Evolutionary conservation across 352 stramenopile genomes (phyloP).

Genomic region (Salisapilia sapeloensis): DNA sequence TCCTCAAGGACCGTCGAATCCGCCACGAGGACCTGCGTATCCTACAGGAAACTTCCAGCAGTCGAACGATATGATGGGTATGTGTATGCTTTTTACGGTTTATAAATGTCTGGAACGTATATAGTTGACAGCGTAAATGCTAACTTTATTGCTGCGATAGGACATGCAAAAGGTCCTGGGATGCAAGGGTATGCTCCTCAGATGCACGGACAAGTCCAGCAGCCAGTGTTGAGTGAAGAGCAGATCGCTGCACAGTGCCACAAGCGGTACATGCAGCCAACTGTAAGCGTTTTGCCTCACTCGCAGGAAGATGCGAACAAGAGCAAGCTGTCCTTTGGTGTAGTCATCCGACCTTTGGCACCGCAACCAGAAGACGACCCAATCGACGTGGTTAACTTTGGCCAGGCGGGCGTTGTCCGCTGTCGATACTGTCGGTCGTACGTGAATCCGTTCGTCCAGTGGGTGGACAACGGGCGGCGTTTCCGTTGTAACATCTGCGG

Average conservation of each 20-base stretch:
- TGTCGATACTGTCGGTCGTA: constrained; percentile 83
- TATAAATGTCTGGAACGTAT: constrained; percentile 1
- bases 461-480: constrained; percentile 74
- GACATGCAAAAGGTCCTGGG: constrained; percentile 1
- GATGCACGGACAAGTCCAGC: constrained; percentile 16
- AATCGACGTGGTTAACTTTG: constrained; percentile 79
- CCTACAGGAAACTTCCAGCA: constrained; percentile 76
- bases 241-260: constrained; percentile 62
- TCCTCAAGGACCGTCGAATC: background rate
- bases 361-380: constrained; percentile 41
- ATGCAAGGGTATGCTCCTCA: constrained; percentile 34
- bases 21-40: constrained; percentile 7
- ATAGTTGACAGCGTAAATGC: background rate
- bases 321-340: constrained; percentile 67
- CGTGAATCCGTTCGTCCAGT: constrained; percentile 81
- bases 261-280: constrained; percentile 68
- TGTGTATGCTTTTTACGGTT: constrained; percentile 4
- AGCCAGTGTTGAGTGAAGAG: constrained; percentile 35
- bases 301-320: constrained; percentile 73
- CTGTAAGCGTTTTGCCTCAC: constrained; percentile 55
- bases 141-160: constrained; percentile 1
- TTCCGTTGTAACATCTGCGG: constrained; percentile 84
- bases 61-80: constrained; percentile 56
- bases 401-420: constrained; percentile 58
- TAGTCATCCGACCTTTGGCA: constrained; percentile 73